These are phyloP conservation scores for Gaertneriomyces sp. DNA, from an alignment of 192 early-diverging fungal species.

Conservation along the genomic window DNA sequence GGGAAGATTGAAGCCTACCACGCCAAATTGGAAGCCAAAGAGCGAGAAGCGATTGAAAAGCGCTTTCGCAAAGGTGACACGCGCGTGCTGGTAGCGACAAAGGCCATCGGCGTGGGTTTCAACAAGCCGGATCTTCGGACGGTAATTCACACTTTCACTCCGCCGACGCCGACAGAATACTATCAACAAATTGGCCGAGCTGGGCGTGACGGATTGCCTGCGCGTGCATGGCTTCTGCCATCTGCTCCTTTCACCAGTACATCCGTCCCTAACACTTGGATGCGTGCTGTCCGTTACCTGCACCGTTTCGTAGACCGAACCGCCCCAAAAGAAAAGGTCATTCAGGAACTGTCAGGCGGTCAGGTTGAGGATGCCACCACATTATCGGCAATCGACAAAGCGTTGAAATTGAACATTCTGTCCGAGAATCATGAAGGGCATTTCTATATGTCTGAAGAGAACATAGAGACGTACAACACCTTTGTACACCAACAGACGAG, in stretches of 20 bases:
- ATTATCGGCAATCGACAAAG: background rate
- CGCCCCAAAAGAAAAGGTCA: background rate
- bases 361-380: background rate
- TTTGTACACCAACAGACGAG: background rate
- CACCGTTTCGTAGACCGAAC: background rate
- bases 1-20: constrained; percentile 1
- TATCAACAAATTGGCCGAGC: too few relatives aligned
- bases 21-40: background rate
- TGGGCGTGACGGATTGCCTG: too few relatives aligned
- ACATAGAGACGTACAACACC: background rate
- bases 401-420: background rate
- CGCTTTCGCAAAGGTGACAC: background rate
- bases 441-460: background rate
- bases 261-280: too few relatives aligned
- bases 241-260: too few relatives aligned
- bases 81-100: background rate
- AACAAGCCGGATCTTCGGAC: too few relatives aligned
- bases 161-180: too few relatives aligned
- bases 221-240: too few relatives aligned
- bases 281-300: too few relatives aligned
- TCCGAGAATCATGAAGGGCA: background rate
- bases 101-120: too few relatives aligned
- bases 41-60: background rate
- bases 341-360: background rate
- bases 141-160: too few relatives aligned